Percentiles rank a stretch among this genome's conserved stretches.
These are phyloP conservation scores for Wallacemonas collosoma DNA, from an alignment of 208 protist species.

Conservation along the genomic window DNA sequence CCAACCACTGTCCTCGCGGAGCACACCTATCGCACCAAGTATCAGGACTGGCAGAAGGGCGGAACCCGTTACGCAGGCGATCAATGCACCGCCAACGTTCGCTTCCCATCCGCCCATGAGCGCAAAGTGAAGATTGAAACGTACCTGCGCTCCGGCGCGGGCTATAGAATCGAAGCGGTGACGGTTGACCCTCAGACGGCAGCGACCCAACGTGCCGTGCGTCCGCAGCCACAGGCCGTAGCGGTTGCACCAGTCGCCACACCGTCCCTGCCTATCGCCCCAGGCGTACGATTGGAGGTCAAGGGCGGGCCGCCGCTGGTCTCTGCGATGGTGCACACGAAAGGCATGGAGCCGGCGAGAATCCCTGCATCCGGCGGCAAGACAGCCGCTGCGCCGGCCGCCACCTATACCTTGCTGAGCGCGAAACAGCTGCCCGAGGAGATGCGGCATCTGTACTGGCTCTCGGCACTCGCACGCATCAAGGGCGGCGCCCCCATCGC, in stretches of 20 bases:
- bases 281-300: conserved; percentile 18
- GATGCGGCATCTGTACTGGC: conserved; percentile 75
- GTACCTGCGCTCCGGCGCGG: conserved; percentile 60
- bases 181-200: conserved; percentile 30
- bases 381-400: conserved; percentile 22
- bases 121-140: conserved; percentile 77
- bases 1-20: conserved; percentile 49
- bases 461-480: conserved; percentile 61
- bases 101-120: conserved; percentile 79
- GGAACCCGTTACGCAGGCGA: conserved; percentile 81
- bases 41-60: conserved; percentile 87
- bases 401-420: conserved; percentile 18
- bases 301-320: conserved; percentile 23
- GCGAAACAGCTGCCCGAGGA: conserved; percentile 66
- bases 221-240: not conserved
- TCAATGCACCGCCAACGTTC: conserved; percentile 67
- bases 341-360: not conserved
- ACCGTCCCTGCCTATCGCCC: not conserved
- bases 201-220: conserved; percentile 12
- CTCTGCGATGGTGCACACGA: conserved; percentile 2
- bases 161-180: conserved; percentile 58
- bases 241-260: conserved; percentile 13
- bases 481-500: conserved; percentile 45
- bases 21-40: conserved; percentile 85
- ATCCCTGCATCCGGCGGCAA: conserved; percentile 22